Conservation (phyloP, 75 land plant genomes). For the Ceratopteris richardii region DNA sequence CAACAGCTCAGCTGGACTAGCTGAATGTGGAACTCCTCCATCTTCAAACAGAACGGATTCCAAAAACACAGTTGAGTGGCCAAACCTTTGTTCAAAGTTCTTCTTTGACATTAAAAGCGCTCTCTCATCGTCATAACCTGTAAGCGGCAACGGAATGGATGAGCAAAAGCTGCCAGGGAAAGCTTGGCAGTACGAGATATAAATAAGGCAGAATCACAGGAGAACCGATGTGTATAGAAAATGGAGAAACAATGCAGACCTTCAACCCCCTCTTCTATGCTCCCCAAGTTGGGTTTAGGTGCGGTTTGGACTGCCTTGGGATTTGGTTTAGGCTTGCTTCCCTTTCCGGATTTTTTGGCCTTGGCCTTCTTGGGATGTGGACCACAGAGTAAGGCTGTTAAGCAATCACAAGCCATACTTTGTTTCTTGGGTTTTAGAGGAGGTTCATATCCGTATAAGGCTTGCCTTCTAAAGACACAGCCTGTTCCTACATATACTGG, state of each 20-base stretch:
- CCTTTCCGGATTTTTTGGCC: slow-evolving; percentile 13
- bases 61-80: slow-evolving; percentile 90
- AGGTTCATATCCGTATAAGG: slow-evolving; percentile 85
- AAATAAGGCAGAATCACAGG: too few species aligned
- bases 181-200: too few species aligned
- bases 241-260: slow-evolving; percentile 25
- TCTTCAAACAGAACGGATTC: slow-evolving; percentile 76
- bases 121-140: slow-evolving; percentile 82
- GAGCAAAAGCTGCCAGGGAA: too few species aligned
- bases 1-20: slow-evolving; percentile 67
- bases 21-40: slow-evolving; percentile 76
- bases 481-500: slow-evolving; percentile 96
- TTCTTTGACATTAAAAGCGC: slow-evolving; percentile 79
- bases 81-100: slow-evolving; percentile 88
- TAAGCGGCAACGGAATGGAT: too few species aligned
- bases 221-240: not conserved
- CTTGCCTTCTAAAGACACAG: slow-evolving; percentile 72
- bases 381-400: slow-evolving; percentile 51
- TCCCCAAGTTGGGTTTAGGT: slow-evolving; percentile 64
- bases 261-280: slow-evolving; percentile 80
- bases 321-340: slow-evolving; percentile 11
- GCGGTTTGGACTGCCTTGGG: slow-evolving; percentile 55
- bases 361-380: slow-evolving; percentile 46
- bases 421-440: slow-evolving; percentile 45
- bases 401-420: slow-evolving; percentile 21